Base-by-base conservation (phyloP, 441 rosid species). In the Melastoma candidum region DNA sequence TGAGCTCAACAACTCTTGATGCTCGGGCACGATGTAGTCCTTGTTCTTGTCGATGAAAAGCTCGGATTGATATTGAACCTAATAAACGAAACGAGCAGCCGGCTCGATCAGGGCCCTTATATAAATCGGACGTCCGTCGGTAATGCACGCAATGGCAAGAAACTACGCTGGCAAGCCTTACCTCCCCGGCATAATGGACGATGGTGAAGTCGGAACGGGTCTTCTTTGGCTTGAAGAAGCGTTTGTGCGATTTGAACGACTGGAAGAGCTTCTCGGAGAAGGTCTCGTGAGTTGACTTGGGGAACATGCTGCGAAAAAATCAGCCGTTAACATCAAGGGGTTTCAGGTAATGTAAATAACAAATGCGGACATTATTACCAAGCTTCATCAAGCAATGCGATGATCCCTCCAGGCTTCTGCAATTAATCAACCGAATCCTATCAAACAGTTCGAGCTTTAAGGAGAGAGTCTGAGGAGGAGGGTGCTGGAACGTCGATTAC, bases 171-270 rank as follows among this genome's bases (percentile, higher is more conserved):
- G 22, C 22, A 17, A 17, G 41, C 41, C 71, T 67, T 52, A 84
- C 93, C 69, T 84, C 86, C 63, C 93, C 93, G 49, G 89, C 93
- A 63, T 81, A 84, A 76, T 84, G 93, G 61, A 68, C 69, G 60
- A 84, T 64, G 2, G 84, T 74, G 60, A 84, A 84, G 51, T 80
- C 81, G 9, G 88, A 64, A 24, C 83, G 84, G 56, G 83, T 61
- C 66, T 81, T 55, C 65, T 84, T 84, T 63, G 89, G 93, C 59
- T 71, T 82, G 57, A 74, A 58, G 72, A 84, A 84, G 54, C 84
- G 94, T 62, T 74, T 80, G 63, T 80, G 74, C 57, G 65, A 75
- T 70, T 62, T 84, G 69, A 76, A 84, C 63, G 80, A 82, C 68
- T 80, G 89, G 57, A 79, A 82, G 49, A 84, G 70, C 80, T 84